Percentiles rank a stretch among this genome's conserved stretches.
Conservation (phyloP, 1,284 basidiomycete species). For the Earliella scabrosa region DNA sequence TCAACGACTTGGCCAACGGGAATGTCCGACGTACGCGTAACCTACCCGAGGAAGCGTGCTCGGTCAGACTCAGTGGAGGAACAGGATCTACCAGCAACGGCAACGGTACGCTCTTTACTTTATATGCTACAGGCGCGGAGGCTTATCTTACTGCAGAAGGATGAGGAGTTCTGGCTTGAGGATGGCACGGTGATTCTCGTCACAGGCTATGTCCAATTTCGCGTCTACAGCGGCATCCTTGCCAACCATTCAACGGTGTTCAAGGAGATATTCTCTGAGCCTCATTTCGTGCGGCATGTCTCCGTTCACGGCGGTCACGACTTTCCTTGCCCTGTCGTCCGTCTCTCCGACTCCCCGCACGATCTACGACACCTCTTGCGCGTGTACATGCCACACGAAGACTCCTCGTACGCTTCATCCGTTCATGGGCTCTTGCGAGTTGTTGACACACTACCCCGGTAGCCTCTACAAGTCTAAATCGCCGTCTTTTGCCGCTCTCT, state of each 20-base stretch:
- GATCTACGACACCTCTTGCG: conserved; percentile 3
- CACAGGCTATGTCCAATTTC: conserved; percentile 7
- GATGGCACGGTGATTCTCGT: conserved; percentile 15
- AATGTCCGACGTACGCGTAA: too few species aligned
- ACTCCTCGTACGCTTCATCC: too few species aligned
- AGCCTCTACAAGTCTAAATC: too few species aligned
- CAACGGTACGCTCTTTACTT: background rate
- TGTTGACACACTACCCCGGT: too few species aligned
- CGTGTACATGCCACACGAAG: background rate
- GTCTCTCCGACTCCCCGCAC: background rate
- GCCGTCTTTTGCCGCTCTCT: too few species aligned
- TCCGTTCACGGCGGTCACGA: background rate
- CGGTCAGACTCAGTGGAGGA: background rate
- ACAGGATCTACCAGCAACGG: background rate
- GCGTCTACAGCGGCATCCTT: conserved; percentile 11
- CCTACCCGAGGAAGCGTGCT: too few species aligned
- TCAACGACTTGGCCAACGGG: too few species aligned
- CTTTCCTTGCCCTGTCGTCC: background rate
- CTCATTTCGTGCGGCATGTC: background rate
- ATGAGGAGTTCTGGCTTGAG: conserved; percentile 13
- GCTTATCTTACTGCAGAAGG: background rate
- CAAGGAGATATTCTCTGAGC: conserved; percentile 4
- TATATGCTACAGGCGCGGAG: background rate
- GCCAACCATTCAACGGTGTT: conserved; percentile 12
- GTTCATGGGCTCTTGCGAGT: too few species aligned